Conservation (phyloP, 371 early-diverging fungal species). For the Dichotomocladium elegans region DNA sequence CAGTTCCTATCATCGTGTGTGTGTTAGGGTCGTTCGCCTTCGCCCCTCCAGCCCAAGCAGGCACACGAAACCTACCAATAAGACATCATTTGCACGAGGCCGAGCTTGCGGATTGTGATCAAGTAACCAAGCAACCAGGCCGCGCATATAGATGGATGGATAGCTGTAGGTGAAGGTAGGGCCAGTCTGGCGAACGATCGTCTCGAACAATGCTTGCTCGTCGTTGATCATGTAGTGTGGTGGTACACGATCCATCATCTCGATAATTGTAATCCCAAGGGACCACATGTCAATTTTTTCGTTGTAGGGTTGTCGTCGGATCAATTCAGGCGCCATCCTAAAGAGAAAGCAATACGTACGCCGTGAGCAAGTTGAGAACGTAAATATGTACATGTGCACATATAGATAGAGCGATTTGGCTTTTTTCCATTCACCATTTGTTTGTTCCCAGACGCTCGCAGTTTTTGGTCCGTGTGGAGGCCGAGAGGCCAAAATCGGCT, state of each 20-base stretch:
- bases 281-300: constrained; percentile 97
- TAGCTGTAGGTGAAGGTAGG: constrained; percentile 50
- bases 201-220: constrained; percentile 38
- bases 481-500: constrained; percentile 41
- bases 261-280: constrained; percentile 80
- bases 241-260: constrained; percentile 56
- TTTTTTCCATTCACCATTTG: constrained; percentile 71
- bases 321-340: constrained; percentile 93
- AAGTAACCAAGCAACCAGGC: constrained; percentile 46
- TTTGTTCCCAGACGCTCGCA: constrained; percentile 92
- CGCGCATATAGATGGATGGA: constrained; percentile 49
- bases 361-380: too few relatives aligned
- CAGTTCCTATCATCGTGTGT: constrained; percentile 19
- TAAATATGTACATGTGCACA: not conserved
- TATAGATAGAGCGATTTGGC: not conserved
- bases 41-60: not conserved
- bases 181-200: constrained; percentile 36
- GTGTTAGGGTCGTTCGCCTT: not conserved
- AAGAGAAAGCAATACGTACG: not conserved
- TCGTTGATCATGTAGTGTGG: constrained; percentile 47
- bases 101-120: constrained; percentile 36
- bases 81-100: constrained; percentile 39
- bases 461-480: constrained; percentile 41
- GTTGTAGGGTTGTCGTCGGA: constrained; percentile 82
- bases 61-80: constrained; percentile 19